Evolutionary conservation across 208 protist species (phyloP).

Genomic region (Crithidia acanthocephali): DNA sequence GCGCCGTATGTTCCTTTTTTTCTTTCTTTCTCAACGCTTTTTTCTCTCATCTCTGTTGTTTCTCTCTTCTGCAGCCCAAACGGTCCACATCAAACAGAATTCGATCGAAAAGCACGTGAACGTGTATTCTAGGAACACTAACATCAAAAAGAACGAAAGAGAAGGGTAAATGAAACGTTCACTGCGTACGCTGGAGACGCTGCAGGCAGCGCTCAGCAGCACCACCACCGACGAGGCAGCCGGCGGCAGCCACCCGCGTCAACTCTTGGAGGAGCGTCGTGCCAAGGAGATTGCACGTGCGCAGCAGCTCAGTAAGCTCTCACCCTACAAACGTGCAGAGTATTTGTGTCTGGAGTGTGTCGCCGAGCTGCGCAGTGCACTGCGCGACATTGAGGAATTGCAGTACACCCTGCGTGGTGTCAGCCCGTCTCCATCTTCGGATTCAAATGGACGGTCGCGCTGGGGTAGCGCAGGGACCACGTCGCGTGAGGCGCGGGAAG

Average conservation of each 20-base stretch:
- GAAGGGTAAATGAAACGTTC: conserved; percentile 23
- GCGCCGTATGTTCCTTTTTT: no score
- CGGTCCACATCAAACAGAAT: no score
- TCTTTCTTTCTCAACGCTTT: no score
- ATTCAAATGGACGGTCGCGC: not conserved
- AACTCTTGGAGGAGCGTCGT: conserved; percentile 7
- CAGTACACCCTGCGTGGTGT: conserved; percentile 6
- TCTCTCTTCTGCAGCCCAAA: no score
- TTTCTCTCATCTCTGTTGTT: no score
- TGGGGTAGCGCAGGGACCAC: no score
- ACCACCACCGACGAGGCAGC: not conserved
- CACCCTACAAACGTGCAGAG: conserved; percentile 56
- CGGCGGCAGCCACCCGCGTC: not conserved
- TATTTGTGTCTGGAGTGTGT: conserved; percentile 59
- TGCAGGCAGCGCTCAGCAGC: conserved; percentile 18
- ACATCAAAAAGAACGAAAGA: not conserved
- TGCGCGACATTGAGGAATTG: conserved; percentile 37
- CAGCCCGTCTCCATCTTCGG: not conserved
- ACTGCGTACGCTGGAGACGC: conserved; percentile 12
- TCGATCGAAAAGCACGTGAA: no score
- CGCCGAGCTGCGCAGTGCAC: conserved; percentile 37
- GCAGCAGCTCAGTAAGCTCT: conserved; percentile 36
- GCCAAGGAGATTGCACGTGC: conserved; percentile 20
- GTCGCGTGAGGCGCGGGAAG: conserved; percentile 13
- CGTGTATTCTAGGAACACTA: not conserved